These are phyloP conservation scores for Crepidotus variabilis DNA, from an alignment of 768 basidiomycete species.

Conservation along the genomic window DNA sequence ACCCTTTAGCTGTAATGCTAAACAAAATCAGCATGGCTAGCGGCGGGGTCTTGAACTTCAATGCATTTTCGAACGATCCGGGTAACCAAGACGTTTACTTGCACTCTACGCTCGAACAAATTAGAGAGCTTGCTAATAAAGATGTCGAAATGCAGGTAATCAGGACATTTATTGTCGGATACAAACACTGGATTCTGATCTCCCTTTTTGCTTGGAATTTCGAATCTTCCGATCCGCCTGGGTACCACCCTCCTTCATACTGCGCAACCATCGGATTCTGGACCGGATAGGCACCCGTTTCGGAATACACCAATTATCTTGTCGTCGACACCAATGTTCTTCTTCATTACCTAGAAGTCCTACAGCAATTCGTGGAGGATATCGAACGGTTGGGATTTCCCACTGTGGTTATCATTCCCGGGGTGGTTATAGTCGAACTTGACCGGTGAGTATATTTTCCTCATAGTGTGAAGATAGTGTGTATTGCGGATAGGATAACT, in stretches of 20 bases:
- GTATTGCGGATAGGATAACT: too few relatives aligned
- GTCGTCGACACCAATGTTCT: constrained; percentile 82
- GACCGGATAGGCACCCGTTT: constrained; percentile 36
- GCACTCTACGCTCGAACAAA: constrained; percentile 42
- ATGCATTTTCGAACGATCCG: background rate
- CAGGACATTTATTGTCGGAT: background rate
- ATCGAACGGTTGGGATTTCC: constrained; percentile 46
- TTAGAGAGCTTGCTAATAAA: constrained; percentile 54
- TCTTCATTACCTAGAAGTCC: constrained; percentile 58
- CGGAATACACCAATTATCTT: constrained; percentile 42
- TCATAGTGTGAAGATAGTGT: background rate
- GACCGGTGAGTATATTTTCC: constrained; percentile 48
- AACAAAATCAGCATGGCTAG: background rate
- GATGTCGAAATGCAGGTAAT: constrained; percentile 75
- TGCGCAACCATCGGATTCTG: too few relatives aligned
- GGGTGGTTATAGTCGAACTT: constrained; percentile 72
- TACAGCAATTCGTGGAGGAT: constrained; percentile 64
- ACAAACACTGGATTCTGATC: background rate
- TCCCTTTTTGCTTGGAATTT: background rate
- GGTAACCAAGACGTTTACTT: constrained; percentile 20
- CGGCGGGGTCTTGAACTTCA: background rate
- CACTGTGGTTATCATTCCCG: constrained; percentile 66
- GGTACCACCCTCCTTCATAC: too few relatives aligned
- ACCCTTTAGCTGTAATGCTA: too few relatives aligned
- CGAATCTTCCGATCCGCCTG: too few relatives aligned